These are phyloP conservation scores for Dothistroma pini DNA, from an alignment of 2,329 filamentous ascomycete genomes.

Conservation along the genomic window DNA sequence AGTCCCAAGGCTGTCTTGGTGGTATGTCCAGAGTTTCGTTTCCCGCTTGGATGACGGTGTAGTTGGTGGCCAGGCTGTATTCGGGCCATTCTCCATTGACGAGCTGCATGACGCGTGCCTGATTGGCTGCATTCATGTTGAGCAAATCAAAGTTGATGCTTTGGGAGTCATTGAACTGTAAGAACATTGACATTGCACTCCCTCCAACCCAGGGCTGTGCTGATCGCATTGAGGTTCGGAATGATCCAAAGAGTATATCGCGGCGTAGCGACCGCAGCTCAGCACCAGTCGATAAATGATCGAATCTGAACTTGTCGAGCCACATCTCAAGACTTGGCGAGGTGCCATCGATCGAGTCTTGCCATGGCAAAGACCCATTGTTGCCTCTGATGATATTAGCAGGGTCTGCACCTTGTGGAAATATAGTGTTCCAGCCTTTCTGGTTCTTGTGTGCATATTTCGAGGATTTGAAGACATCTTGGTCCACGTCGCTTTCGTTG, in stretches of 20 bases:
- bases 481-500: slow-evolving; percentile 44
- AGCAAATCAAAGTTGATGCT: slow-evolving; percentile 44
- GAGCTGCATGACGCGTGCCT: slow-evolving; percentile 24
- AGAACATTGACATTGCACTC: slow-evolving; percentile 46
- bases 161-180: slow-evolving; percentile 46
- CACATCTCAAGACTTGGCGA: slow-evolving; percentile 23
- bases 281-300: slow-evolving; percentile 45
- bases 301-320: slow-evolving; percentile 19
- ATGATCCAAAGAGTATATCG: slow-evolving; percentile 47
- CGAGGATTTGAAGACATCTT: slow-evolving; percentile 39
- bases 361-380: slow-evolving; percentile 21
- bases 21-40: slow-evolving; percentile 31
- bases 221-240: slow-evolving; percentile 43
- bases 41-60: slow-evolving; percentile 33
- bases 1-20: slow-evolving; percentile 42
- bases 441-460: slow-evolving; percentile 45
- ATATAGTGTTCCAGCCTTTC: slow-evolving; percentile 46
- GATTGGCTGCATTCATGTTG: slow-evolving; percentile 38
- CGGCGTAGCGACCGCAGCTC: slow-evolving; percentile 42
- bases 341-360: slow-evolving; percentile 19
- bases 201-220: slow-evolving; percentile 37
- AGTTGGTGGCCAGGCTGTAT: slow-evolving; percentile 38
- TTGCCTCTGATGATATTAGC: slow-evolving; percentile 40
- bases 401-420: slow-evolving; percentile 42
- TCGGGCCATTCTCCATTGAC: slow-evolving; percentile 22